These are phyloP conservation scores for Pholiota conissans DNA, from an alignment of 768 basidiomycete species.

Conservation along the genomic window DNA sequence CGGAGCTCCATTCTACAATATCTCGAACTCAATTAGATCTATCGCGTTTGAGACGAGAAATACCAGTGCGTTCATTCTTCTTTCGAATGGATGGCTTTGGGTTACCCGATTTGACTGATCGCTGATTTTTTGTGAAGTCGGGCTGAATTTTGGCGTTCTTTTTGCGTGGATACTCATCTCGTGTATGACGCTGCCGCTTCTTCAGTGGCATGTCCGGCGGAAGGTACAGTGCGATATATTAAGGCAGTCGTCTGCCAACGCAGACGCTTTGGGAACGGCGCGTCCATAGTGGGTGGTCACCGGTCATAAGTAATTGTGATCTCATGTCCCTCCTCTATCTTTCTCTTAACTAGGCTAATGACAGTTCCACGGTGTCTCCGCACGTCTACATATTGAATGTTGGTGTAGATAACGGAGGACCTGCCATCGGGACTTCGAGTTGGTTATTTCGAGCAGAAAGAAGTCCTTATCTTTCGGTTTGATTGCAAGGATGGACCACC, in stretches of 20 bases:
- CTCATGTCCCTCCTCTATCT: no score
- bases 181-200: slow-evolving; percentile 48
- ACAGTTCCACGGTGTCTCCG: no score
- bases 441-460: no score
- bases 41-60: slow-evolving; percentile 70
- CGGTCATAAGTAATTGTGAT: no score
- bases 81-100: background rate
- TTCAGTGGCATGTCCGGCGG: slow-evolving; percentile 43
- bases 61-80: slow-evolving; percentile 39
- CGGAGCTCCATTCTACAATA: slow-evolving; percentile 72
- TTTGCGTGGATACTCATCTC: slow-evolving; percentile 57
- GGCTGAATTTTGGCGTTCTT: slow-evolving; percentile 60
- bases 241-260: background rate
- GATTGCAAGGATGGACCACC: no score
- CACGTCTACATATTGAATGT: no score
- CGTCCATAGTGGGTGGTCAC: background rate
- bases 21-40: slow-evolving; percentile 57
- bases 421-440: no score
- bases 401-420: no score
- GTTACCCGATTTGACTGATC: background rate
- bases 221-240: slow-evolving; percentile 12
- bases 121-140: slow-evolving; percentile 39
- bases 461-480: no score
- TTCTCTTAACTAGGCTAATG: no score
- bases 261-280: background rate